These are phyloP conservation scores for Tolypocladium inflatum DNA, from an alignment of 2,329 filamentous ascomycete genomes.

Conservation along the genomic window DNA sequence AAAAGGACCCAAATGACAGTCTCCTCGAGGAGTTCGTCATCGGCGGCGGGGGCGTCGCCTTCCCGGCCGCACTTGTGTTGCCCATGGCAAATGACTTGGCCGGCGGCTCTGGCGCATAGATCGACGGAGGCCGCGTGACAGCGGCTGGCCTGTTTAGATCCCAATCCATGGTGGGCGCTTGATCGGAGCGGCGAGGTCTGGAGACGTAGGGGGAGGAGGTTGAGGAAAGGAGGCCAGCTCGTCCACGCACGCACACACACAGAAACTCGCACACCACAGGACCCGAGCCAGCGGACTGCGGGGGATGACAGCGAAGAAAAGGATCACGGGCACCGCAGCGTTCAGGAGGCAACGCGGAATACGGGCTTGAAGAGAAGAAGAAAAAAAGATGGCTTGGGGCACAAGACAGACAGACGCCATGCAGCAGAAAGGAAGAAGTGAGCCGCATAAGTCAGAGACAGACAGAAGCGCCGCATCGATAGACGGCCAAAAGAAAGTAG, in stretches of 20 bases:
- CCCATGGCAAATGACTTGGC: slow-evolving; percentile 1
- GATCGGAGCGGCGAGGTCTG: neutral
- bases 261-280: neutral
- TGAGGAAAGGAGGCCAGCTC: slow-evolving; percentile 4
- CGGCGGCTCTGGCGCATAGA: slow-evolving; percentile 3
- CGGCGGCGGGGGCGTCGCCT: neutral
- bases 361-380: neutral
- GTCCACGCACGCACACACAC: neutral
- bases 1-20: slow-evolving; percentile 6
- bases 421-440: neutral
- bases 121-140: slow-evolving; percentile 2
- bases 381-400: neutral
- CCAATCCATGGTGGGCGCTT: slow-evolving; percentile 3
- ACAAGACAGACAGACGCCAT: neutral
- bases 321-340: neutral
- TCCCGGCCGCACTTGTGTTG: neutral
- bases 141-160: neutral
- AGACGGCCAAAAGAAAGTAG: neutral
- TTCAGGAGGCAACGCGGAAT: neutral
- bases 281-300: neutral
- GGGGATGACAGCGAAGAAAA: neutral
- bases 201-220: neutral
- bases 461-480: neutral
- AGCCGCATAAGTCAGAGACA: slow-evolving; percentile 2
- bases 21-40: slow-evolving; percentile 6